phyloP scores from a whole-genome alignment of 148 eudicot species.

The Arbutus unedo region DNA sequence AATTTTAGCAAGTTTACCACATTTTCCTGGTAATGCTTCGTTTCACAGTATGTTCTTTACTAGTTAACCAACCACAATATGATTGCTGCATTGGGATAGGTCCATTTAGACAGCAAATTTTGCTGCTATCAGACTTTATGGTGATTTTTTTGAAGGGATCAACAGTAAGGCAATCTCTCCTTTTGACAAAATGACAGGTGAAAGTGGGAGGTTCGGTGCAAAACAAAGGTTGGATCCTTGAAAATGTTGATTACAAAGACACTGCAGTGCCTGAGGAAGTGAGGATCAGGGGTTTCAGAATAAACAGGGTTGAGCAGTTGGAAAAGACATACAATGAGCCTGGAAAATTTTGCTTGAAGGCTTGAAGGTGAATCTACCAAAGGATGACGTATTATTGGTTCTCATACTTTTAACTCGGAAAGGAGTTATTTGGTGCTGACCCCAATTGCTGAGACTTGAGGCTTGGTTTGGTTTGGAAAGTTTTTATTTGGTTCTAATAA shows the following conservation, averaged over 20 bases:
- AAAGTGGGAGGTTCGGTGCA: slow-evolving; percentile 70
- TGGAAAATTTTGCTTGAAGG: slow-evolving; percentile 59
- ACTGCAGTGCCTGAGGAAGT: slow-evolving; percentile 72
- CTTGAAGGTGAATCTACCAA: slow-evolving; percentile 31
- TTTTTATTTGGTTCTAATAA: slow-evolving; percentile 11
- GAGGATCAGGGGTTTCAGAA: slow-evolving; percentile 79
- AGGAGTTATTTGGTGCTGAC: neutral
- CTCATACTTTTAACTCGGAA: neutral
- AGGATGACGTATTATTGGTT: neutral
- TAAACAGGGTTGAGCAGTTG: slow-evolving; percentile 81
- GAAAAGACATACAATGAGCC: slow-evolving; percentile 64
- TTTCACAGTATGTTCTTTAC: neutral
- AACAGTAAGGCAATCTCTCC: neutral
- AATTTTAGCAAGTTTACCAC: neutral
- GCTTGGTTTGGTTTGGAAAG: neutral
- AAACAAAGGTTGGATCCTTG: slow-evolving; percentile 79
- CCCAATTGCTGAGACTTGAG: too few relatives aligned
- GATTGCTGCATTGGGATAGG: neutral
- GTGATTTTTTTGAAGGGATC: neutral
- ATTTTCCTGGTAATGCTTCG: neutral
- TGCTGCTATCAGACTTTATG: neutral
- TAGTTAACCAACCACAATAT: neutral
- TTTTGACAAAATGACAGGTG: slow-evolving; percentile 43
- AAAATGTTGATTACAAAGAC: slow-evolving; percentile 69
- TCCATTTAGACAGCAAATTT: neutral